These are phyloP conservation scores for Nelumbo lutea DNA, from an alignment of 164 flowering plant genomes.

Conservation along the genomic window DNA sequence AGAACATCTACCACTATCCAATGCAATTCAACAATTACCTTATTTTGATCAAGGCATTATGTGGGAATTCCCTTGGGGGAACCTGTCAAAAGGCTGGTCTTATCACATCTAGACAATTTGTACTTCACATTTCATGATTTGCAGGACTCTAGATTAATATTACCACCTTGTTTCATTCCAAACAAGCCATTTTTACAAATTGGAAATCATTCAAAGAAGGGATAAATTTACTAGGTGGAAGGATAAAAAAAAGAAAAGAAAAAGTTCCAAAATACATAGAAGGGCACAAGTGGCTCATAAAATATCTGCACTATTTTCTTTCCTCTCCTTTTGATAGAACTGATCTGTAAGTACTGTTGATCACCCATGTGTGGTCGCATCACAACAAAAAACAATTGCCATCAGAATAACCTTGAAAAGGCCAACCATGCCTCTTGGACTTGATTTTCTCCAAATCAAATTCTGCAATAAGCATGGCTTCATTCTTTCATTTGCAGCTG, in stretches of 20 bases:
- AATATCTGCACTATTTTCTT: not conserved
- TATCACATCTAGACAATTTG: too few relatives aligned
- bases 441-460: conserved; percentile 83
- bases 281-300: not conserved
- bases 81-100: too few relatives aligned
- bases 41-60: too few relatives aligned
- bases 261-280: not conserved
- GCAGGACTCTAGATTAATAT: too few relatives aligned
- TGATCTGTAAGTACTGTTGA: not conserved
- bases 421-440: conserved; percentile 75
- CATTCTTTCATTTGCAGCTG: conserved; percentile 73
- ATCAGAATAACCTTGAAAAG: conserved; percentile 89
- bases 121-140: too few relatives aligned
- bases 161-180: too few relatives aligned
- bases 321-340: not conserved
- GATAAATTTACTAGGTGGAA: too few relatives aligned
- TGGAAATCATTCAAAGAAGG: too few relatives aligned
- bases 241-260: not conserved
- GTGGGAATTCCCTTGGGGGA: too few relatives aligned
- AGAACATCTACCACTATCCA: too few relatives aligned
- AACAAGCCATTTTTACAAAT: too few relatives aligned
- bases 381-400: conserved; percentile 31
- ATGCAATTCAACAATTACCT: too few relatives aligned
- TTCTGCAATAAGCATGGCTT: conserved; percentile 70
- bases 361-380: conserved; percentile 1